Evolutionary conservation across 768 basidiomycete species (phyloP).

Genomic region (Clavulina sp.): DNA sequence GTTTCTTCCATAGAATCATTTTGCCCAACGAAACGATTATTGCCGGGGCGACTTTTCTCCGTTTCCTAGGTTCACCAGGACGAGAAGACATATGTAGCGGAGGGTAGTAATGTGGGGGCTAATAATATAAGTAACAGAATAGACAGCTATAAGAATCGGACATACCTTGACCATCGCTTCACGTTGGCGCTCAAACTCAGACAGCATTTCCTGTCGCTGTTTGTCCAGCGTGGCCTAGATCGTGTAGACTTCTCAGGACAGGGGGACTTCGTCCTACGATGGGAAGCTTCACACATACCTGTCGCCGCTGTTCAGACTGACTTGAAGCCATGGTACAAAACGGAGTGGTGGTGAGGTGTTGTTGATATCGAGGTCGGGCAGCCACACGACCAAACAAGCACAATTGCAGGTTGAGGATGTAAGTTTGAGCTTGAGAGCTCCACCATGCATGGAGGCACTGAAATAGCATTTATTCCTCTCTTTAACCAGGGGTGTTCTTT

Average conservation of each 20-base stretch:
- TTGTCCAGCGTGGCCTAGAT: conserved; percentile 59
- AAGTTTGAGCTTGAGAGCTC: not conserved
- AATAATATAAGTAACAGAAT: not conserved
- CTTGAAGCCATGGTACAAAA: conserved; percentile 44
- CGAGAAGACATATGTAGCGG: not conserved
- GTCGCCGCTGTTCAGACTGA: conserved; percentile 70
- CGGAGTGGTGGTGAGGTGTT: too few species aligned
- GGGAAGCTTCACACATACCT: not conserved
- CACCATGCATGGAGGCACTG: too few species aligned
- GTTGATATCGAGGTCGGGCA: conserved; percentile 6
- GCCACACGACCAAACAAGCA: not conserved
- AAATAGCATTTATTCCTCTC: too few species aligned
- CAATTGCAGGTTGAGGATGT: not conserved
- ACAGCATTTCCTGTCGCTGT: conserved; percentile 42
- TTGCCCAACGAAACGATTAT: conserved; percentile 82
- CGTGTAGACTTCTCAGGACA: not conserved
- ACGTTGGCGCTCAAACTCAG: conserved; percentile 70
- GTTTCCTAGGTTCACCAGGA: conserved; percentile 35
- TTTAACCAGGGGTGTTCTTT: too few species aligned
- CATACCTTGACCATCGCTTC: conserved; percentile 44
- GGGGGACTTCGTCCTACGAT: not conserved
- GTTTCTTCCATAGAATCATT: conserved; percentile 89
- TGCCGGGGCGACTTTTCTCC: conserved; percentile 76
- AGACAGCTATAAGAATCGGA: not conserved
- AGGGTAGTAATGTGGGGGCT: not conserved